These are phyloP conservation scores for Saturnispora ahearnii DNA, from an alignment of 805 yeast species.

Conservation along the genomic window DNA sequence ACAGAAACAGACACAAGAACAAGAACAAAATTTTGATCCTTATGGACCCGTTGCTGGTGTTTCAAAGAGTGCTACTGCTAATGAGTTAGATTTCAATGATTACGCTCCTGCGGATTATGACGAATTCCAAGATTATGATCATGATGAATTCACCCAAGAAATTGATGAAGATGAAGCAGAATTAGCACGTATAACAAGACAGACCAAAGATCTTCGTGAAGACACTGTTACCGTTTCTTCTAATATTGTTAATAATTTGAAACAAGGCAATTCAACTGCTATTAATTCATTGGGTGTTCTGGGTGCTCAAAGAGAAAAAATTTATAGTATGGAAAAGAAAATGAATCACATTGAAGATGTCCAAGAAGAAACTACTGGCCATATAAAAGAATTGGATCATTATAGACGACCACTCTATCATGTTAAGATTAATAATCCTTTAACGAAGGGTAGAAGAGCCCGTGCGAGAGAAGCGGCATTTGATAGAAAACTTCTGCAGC, in stretches of 20 bases:
- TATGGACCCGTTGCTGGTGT: slow-evolving; percentile 20
- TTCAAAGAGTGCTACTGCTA: slow-evolving; percentile 5
- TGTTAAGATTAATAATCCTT: slow-evolving; percentile 77
- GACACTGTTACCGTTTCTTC: slow-evolving; percentile 80
- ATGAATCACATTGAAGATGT: slow-evolving; percentile 47
- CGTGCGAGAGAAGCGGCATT: slow-evolving; percentile 66
- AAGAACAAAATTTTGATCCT: slow-evolving; percentile 16
- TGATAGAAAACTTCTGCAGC: slow-evolving; percentile 36
- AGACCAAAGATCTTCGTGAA: slow-evolving; percentile 55
- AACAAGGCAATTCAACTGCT: slow-evolving; percentile 65
- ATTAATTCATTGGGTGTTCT: slow-evolving; percentile 82
- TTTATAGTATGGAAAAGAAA: slow-evolving; percentile 71
- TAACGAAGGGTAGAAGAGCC: slow-evolving; percentile 69
- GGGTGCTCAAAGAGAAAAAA: slow-evolving; percentile 86
- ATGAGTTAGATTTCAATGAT: slow-evolving; percentile 19
- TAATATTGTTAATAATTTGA: slow-evolving; percentile 65
- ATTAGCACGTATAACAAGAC: slow-evolving; percentile 72
- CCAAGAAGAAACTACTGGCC: slow-evolving; percentile 70
- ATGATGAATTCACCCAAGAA: slow-evolving; percentile 26
- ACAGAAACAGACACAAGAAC: slow-evolving; percentile 9
- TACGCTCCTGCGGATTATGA: slow-evolving; percentile 18
- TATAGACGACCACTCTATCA: slow-evolving; percentile 76
- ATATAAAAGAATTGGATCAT: slow-evolving; percentile 69
- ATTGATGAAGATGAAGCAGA: slow-evolving; percentile 88
- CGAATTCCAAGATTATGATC: slow-evolving; percentile 17